phyloP scores from a whole-genome alignment of 352 stramenopile species.

The Pythium chondricola region DNA sequence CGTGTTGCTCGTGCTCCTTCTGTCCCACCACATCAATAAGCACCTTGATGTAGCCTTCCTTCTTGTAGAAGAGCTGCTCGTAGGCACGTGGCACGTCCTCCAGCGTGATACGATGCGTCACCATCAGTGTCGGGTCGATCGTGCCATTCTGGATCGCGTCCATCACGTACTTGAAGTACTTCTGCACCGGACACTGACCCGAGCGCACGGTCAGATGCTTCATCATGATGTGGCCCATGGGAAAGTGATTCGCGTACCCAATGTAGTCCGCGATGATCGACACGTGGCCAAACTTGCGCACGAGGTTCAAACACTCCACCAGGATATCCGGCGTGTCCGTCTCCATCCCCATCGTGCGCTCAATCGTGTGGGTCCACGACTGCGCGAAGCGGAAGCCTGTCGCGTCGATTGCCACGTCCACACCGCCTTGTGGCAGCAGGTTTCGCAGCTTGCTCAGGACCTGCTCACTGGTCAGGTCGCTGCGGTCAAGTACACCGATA shows the following conservation, averaged over 20 bases:
- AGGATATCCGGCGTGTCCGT: constrained; percentile 21
- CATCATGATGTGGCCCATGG: constrained; percentile 31
- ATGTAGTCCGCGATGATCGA: constrained; percentile 29
- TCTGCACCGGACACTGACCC: constrained; percentile 23
- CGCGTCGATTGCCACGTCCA: constrained; percentile 29
- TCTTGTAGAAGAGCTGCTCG: constrained; percentile 23
- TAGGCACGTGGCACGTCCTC: constrained; percentile 23
- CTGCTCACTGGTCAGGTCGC: constrained; percentile 13
- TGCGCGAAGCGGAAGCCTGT: constrained; percentile 23
- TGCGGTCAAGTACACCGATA: constrained; percentile 24
- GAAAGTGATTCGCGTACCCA: constrained; percentile 26
- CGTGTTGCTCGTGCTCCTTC: neutral
- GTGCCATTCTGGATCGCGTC: constrained; percentile 13
- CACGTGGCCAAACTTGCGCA: constrained; percentile 24
- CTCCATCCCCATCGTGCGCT: constrained; percentile 21
- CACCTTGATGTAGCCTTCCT: constrained; percentile 29
- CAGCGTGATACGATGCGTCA: constrained; percentile 23
- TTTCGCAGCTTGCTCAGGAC: constrained; percentile 20
- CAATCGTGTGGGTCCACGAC: constrained; percentile 17
- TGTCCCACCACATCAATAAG: constrained; percentile 1
- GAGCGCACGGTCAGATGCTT: constrained; percentile 32
- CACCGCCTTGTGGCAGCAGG: constrained; percentile 20
- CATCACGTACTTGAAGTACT: constrained; percentile 27
- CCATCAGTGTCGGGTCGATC: constrained; percentile 23
- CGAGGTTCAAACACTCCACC: constrained; percentile 15